phyloP scores from a whole-genome alignment of 805 yeast genomes.

The Yarrowia sp. region DNA sequence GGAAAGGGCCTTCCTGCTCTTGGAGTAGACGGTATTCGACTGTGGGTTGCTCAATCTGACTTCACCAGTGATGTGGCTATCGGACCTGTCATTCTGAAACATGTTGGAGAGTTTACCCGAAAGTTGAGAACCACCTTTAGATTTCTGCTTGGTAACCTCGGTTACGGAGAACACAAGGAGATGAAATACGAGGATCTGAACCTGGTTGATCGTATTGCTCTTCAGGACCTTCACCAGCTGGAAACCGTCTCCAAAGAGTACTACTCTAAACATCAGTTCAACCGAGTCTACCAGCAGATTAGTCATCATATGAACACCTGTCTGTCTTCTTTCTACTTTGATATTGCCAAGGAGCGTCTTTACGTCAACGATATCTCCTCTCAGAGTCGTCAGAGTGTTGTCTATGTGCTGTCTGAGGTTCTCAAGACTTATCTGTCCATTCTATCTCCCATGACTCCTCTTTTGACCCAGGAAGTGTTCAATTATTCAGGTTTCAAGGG shows the following conservation, averaged over 20 bases:
- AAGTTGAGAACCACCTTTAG: conserved; percentile 79
- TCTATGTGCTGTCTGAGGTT: conserved; percentile 59
- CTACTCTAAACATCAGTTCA: conserved; percentile 62
- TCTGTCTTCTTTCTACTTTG: conserved; percentile 82
- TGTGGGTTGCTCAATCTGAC: conserved; percentile 88
- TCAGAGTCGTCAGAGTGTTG: conserved; percentile 54
- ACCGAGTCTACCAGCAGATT: conserved; percentile 63
- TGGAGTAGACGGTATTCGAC: conserved; percentile 87
- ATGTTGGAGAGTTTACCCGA: conserved; percentile 76
- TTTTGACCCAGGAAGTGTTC: conserved; percentile 89
- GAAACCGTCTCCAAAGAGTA: conserved; percentile 44
- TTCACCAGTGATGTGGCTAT: conserved; percentile 77
- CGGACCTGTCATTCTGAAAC: conserved; percentile 66
- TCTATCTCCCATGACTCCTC: conserved; percentile 78
- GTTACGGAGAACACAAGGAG: conserved; percentile 40
- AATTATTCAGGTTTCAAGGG: conserved; percentile 45
- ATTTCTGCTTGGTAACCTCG: conserved; percentile 76
- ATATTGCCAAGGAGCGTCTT: conserved; percentile 76
- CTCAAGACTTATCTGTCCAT: conserved; percentile 62
- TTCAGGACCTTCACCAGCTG: conserved; percentile 54
- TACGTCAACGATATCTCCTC: conserved; percentile 63
- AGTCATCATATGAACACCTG: conserved; percentile 71
- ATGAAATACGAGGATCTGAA: conserved; percentile 33
- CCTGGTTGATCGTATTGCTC: conserved; percentile 56
- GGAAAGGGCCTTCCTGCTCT: conserved; percentile 54